Evolutionary conservation across 2,329 filamentous ascomycete species (phyloP).

Genomic region (Claviceps sp.): DNA sequence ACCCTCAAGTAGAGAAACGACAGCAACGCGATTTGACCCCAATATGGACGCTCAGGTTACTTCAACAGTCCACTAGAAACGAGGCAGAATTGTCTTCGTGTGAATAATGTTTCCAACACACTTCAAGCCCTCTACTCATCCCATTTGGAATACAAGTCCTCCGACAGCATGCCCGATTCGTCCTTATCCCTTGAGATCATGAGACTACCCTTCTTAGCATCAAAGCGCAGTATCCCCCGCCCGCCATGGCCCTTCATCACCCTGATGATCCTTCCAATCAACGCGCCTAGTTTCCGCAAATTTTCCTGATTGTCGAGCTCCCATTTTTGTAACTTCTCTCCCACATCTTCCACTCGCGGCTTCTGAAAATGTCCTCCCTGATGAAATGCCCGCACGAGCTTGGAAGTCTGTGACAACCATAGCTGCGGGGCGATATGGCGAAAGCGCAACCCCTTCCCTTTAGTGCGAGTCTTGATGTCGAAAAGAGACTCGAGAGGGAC

Average conservation of each 20-base stretch:
- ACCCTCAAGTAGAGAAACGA: no score
- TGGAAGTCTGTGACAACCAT: constrained; percentile 32
- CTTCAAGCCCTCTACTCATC: not conserved
- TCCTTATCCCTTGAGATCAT: not conserved
- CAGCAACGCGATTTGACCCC: no score
- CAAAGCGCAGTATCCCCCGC: not conserved
- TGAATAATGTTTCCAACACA: no score
- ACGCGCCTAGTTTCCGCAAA: constrained; percentile 18
- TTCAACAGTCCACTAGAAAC: no score
- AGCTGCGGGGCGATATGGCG: constrained; percentile 25
- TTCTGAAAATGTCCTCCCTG: constrained; percentile 19
- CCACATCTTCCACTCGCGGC: constrained; percentile 20
- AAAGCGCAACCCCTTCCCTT: constrained; percentile 19
- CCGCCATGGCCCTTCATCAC: not conserved
- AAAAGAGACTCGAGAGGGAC: constrained; percentile 24
- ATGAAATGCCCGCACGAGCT: constrained; percentile 32
- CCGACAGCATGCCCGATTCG: not conserved
- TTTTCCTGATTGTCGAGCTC: constrained; percentile 19
- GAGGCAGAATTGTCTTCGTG: no score
- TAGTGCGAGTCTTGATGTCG: constrained; percentile 31
- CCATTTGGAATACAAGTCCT: constrained; percentile 5
- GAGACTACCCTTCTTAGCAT: not conserved
- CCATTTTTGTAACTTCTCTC: constrained; percentile 20
- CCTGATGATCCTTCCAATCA: constrained; percentile 14
- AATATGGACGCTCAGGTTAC: no score